Base-by-base conservation (phyloP, 495 filamentous ascomycete species). In the Trichoderma gamsii region DNA sequence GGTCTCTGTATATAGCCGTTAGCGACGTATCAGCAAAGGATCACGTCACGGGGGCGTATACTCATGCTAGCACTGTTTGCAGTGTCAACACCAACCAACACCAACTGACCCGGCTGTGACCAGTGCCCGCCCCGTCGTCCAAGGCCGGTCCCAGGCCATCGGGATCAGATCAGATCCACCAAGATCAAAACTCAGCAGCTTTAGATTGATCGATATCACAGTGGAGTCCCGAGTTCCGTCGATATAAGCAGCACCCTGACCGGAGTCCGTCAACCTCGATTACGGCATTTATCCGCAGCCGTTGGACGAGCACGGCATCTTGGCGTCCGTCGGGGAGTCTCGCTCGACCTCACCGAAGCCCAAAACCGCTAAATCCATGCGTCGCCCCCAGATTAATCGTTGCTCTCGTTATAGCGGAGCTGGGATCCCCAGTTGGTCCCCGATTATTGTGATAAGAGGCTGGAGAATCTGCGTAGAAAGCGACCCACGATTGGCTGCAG, bases 341-440 rank as follows among this genome's bases (percentile, higher is more conserved):
- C 56, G 56, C 56, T 61, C 56, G 5, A 29, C 13, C 56, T 29
- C 56, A 61, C 56, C 56, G 56, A 59, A 52, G 56, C 56, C 56
- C 3, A 38, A 52, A 3, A 52, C 18, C 18, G 49, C 49, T 23
- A 23, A 52, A 23, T 21, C 21, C 21, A 11, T 52, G 16, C 49
- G 21, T 9, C 44, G 44, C 15, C 44, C n/a, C 44, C 44, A 49
- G 44, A 0, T 49, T 12, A 11, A n/a, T 15, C 44, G 13, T 18
- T 38, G 35, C 21, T 3, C 49, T 23, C 18, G n/a, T 25, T 61
- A 18, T 29, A 12, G 56, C 16, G 56, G 56, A 61, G 56, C 27
- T 32, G 56, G 56, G 23, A 18, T 25, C 51, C 23, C 51, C n/a
- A 49, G n/a, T 23, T 27, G 18, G 5, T 59, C 23, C 25, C 49